Base-by-base conservation (phyloP, 331 rosid genomes). In the Malus hybrid region DNA sequence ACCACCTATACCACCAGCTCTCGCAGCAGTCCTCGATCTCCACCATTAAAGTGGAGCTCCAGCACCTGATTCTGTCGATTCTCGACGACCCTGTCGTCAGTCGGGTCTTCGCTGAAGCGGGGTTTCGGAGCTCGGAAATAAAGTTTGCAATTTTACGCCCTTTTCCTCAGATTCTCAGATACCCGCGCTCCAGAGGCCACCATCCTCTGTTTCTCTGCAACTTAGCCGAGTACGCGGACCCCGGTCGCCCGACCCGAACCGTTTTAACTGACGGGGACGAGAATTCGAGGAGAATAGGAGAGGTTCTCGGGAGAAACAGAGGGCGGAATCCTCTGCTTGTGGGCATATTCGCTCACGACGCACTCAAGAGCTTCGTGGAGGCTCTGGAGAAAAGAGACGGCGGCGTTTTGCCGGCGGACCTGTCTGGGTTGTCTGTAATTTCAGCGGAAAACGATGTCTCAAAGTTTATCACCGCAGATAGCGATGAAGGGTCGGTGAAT, bases 61-160 rank as follows among this genome's bases (percentile, higher is more conserved):
- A 88, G 85, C 97, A 92, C 72, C 85, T 95, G 62, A 78, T 91
- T 13, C 34, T 90, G 3, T 90, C 99, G 16, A 92, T 95, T 19
- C 93, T 95, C 22, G 99, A 95, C 65, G 99, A 95, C 80, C 99
- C 99, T 20, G 96, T 95, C 3, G 97, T 95, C 8, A 95, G 98
- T 64, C 89, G 97, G 81, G 96, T 95, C 8, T 95, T 95, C 63
- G 91, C 87, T 0, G 99, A 95, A 76, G 97, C 98, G 10, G 99
- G 99, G 36, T 95, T 92, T n/a, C 91, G 99, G 64, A 95, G 97
- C 93, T 83, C 99, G 68, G 99, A 95, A 55, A 89, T 92, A 39
- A 95, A 90, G 78, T 82, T 95, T 39, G 96, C 99, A 0, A 83
- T 95, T 5, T 71, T 92, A 4, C 92, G 99, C 0, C 97, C 99